phyloP scores from a whole-genome alignment of 306 rosid species.

The Parietaria judaica region DNA sequence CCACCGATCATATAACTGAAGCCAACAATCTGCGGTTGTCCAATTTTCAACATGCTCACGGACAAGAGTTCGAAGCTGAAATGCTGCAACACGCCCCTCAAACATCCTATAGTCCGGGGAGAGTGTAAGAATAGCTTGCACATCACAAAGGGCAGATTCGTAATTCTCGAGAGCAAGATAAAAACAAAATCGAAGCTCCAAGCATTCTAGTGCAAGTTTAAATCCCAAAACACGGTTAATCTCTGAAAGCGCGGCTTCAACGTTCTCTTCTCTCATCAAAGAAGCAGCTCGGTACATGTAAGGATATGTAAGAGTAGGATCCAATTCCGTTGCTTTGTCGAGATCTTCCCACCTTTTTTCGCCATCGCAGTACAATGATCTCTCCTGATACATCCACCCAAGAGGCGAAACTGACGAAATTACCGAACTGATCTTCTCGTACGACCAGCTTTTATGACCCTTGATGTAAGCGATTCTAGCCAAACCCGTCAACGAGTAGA shows the following conservation, averaged over 20 bases:
- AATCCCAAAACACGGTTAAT: conserved; percentile 77
- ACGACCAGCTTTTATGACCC: conserved; percentile 56
- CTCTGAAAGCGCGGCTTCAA: conserved; percentile 64
- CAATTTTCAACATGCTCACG: conserved; percentile 77
- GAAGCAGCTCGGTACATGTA: conserved; percentile 80
- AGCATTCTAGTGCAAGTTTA: conserved; percentile 84
- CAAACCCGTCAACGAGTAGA: conserved; percentile 69
- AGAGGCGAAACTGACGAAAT: conserved; percentile 44
- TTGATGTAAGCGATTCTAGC: conserved; percentile 54
- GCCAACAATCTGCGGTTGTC: conserved; percentile 95
- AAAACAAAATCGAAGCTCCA: conserved; percentile 81
- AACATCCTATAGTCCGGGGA: conserved; percentile 71
- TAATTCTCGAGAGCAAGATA: conserved; percentile 72
- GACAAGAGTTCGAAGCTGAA: conserved; percentile 76
- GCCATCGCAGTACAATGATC: conserved; percentile 69
- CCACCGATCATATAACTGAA: conserved; percentile 80
- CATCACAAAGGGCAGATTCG: conserved; percentile 74
- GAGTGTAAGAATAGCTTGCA: conserved; percentile 83
- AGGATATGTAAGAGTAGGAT: conserved; percentile 85
- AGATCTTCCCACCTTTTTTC: conserved; percentile 66
- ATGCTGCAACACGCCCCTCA: conserved; percentile 83
- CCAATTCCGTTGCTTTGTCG: conserved; percentile 75
- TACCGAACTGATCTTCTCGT: conserved; percentile 62
- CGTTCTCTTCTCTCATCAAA: conserved; percentile 53
- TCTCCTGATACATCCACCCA: conserved; percentile 94